Conservation (phyloP, 352 stramenopile species). For the Globisporangium megalacanthum region DNA sequence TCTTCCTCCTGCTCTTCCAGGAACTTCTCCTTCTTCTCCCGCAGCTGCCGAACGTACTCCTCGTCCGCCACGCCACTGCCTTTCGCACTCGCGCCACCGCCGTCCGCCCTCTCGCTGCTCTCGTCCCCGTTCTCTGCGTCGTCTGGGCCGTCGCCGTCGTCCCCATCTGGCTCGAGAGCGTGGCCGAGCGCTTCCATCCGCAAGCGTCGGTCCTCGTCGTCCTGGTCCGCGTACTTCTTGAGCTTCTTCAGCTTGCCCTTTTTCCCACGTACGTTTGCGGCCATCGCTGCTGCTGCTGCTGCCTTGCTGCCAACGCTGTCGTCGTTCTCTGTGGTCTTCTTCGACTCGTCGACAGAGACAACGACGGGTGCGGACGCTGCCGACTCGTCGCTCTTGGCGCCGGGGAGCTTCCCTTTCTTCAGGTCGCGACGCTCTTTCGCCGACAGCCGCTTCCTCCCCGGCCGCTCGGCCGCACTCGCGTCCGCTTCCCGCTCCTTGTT, state of each 20-base stretch:
- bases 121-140: neutral
- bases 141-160: slow-evolving; percentile 19
- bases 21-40: slow-evolving; percentile 80
- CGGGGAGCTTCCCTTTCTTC: slow-evolving; percentile 54
- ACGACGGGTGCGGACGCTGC: neutral
- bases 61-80: slow-evolving; percentile 24
- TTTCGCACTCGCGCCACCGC: slow-evolving; percentile 10
- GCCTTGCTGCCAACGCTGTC: slow-evolving; percentile 17
- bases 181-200: slow-evolving; percentile 90
- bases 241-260: slow-evolving; percentile 93
- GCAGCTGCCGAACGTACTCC: slow-evolving; percentile 65
- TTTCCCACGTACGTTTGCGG: slow-evolving; percentile 79
- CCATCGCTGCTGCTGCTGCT: neutral
- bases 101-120: slow-evolving; percentile 8
- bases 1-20: slow-evolving; percentile 84
- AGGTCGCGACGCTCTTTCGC: slow-evolving; percentile 76
- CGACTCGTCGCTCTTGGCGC: neutral
- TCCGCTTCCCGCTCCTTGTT: slow-evolving; percentile 13
- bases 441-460: slow-evolving; percentile 55
- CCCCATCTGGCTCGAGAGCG: slow-evolving; percentile 18
- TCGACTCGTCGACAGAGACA: neutral
- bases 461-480: slow-evolving; percentile 8
- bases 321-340: neutral
- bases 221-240: slow-evolving; percentile 96
- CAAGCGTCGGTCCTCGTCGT: slow-evolving; percentile 92